Evolutionary conservation across 208 protist genomes (phyloP), one percentile per base, ranked within the genome.

Genomic region (Phytomonas sp.): DNA sequence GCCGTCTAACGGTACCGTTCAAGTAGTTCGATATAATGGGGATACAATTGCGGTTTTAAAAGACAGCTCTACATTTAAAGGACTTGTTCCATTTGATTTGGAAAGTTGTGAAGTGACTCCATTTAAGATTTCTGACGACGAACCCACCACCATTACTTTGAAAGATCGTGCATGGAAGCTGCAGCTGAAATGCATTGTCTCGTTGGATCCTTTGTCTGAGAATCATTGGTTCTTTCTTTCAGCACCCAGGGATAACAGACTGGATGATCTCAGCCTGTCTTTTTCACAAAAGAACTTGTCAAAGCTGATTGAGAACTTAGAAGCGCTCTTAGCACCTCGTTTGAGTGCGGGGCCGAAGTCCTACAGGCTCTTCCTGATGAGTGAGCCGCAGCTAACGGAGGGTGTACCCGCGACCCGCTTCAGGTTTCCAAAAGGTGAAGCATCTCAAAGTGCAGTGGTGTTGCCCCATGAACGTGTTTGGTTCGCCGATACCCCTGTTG

Each of bases 381-480:
- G 56, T 66, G 61, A 65, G 61, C 61, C 61, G 4, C 15, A 32
- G 4, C 61, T 40, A 56, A 56, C 9, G 0, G 46, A 56, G 20
- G 46, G 46, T 11, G 9, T 56, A 0, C 46, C 46, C 20, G 20
- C 46, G 23, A 17, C 2, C 6, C 6, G 46, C 20, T 56, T 56
- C 23, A 20, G 20, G 1, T 8, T 56, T 20, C 40, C 46, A 56
- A 56, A 26, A 26, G 20, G 46, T 0, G 46, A 56, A 26, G 20
- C 46, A 20, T 20, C 20, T 2, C 20, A 20, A 26, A 23, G 20
- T 56, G 46, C 20, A 26, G 20, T 9, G 31, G 33, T 7, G 15
- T 32, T 62, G 23, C 17, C 32, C 28, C 70, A 78, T 70, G 79
- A 83, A 40, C 83, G 83, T 13, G 74, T 94, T 13, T 56, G 84